Evolutionary conservation across 495 filamentous ascomycete species (phyloP), one percentile per base, ranked within the genome.

Genomic region (Jackrogersella minutella): DNA sequence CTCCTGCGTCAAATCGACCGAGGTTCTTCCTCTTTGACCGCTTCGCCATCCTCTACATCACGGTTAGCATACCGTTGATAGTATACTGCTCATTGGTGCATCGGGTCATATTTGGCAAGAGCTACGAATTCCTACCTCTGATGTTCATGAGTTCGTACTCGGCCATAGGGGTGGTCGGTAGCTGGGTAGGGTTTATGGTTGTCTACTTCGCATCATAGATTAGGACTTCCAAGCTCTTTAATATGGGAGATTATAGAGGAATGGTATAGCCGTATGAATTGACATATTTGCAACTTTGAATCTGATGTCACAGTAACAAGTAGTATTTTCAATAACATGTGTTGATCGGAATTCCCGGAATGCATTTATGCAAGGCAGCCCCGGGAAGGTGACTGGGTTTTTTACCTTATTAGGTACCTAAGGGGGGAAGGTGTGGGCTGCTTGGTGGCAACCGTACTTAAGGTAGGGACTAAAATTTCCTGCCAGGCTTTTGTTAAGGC

Each of bases 71-170:
- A 65, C 95, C 94, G 28, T 77, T 98, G 57, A 92, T 98, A 60
- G 74, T 88, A 24, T 99, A 99, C 73, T 93, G 91, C 77, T 95
- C 92, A 5, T 74, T 97, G 64, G 57, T 93, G 5, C 95, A 99
- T 74, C 84, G 87, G 40, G 75, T 96, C 14, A 80, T 93, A 37
- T 97, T 96, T 76, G 93, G 94, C 0, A 83, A 88, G 65, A 85
- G 84, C 63, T 91, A 90, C 65, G 91, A 97, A 78, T 99, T 98
- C 75, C 76, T 98, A 26, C 95, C 95, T 13, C 77, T 98, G 63
- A 97, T 99, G 95, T 96, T 98, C 73, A 97, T 88, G 73, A 97
- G 94, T 78, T 90, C 91, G 41, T 99, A 99, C 78, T 94, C 90
- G 13, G 95, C 95, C 16, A 77, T 98, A 37, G 95, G 95, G n/a